Percentiles rank a stretch among this genome's conserved stretches.
Conservation (phyloP, 257 asterid species). For the Coffea canephora region DNA sequence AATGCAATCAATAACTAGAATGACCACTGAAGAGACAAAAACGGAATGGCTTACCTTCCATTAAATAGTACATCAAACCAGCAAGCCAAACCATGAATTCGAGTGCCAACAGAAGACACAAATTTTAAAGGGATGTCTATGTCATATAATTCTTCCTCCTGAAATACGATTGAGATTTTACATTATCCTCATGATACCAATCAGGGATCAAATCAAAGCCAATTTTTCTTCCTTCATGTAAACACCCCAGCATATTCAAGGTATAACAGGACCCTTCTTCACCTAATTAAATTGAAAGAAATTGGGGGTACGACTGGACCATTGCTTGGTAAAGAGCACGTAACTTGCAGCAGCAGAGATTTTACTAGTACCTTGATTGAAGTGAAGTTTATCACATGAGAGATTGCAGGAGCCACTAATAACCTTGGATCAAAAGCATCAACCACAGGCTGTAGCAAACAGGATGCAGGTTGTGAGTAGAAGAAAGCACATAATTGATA, state of each 20-base stretch:
- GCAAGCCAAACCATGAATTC: constrained; percentile 97
- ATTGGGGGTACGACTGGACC: neutral
- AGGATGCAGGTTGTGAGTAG: constrained; percentile 7
- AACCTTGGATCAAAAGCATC: constrained; percentile 98
- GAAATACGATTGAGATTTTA: constrained; percentile 13
- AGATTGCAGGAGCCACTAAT: constrained; percentile 92
- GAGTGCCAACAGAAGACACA: constrained; percentile 69
- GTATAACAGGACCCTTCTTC: neutral
- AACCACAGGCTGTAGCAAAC: constrained; percentile 45
- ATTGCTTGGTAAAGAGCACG: neutral
- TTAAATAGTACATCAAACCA: constrained; percentile 96
- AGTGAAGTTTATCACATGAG: constrained; percentile 64
- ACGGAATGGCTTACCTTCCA: constrained; percentile 63
- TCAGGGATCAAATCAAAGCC: neutral
- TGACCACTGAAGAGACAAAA: neutral
- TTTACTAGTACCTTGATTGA: constrained; percentile 33
- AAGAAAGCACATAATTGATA: neutral
- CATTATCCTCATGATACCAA: neutral
- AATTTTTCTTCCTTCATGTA: neutral
- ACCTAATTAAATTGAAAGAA: constrained; percentile 5
- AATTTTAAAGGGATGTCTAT: constrained; percentile 81
- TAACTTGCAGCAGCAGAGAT: neutral
- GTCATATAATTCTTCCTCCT: constrained; percentile 97
- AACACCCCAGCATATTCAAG: neutral
- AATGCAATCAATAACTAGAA: neutral